Percentiles rank a stretch among this genome's conserved stretches.
Conservation (phyloP, 352 stramenopile species). For the Saprolegnia parasitica region DNA sequence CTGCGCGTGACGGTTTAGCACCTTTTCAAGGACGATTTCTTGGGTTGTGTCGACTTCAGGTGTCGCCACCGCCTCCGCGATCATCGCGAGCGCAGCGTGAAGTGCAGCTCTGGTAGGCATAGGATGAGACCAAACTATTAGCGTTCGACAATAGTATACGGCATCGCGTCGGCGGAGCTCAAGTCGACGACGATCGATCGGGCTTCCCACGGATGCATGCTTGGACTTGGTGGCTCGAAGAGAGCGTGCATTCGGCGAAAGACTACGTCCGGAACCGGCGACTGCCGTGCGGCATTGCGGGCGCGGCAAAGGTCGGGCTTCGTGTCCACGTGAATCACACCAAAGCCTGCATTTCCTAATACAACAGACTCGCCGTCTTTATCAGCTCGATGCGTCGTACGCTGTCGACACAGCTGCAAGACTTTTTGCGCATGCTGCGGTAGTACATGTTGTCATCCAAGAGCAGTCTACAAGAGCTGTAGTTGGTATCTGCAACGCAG, state of each 20-base stretch:
- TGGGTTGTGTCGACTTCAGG: background rate
- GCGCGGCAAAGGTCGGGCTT: background rate
- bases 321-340: conserved; percentile 19
- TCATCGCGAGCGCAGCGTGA: too few species aligned
- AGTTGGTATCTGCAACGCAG: background rate
- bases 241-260: conserved; percentile 19
- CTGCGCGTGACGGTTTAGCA: background rate
- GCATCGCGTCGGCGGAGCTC: too few species aligned
- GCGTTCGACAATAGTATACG: too few species aligned
- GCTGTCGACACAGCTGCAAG: conserved; percentile 19
- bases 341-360: conserved; percentile 16
- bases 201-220: conserved; percentile 1
- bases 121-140: too few species aligned
- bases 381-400: background rate
- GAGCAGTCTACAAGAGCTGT: conserved; percentile 16
- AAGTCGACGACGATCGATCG: conserved; percentile 5
- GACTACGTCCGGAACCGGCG: conserved; percentile 12
- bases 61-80: too few species aligned
- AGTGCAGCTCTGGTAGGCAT: too few species aligned
- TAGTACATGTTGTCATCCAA: conserved; percentile 30
- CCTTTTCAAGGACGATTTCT: background rate
- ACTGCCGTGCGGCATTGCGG: background rate
- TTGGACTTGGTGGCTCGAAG: conserved; percentile 9
- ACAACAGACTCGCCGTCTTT: background rate
- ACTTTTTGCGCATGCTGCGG: conserved; percentile 28